These are phyloP conservation scores for Sphaerulina populicola DNA, from an alignment of 2,329 filamentous ascomycete genomes.

Conservation along the genomic window DNA sequence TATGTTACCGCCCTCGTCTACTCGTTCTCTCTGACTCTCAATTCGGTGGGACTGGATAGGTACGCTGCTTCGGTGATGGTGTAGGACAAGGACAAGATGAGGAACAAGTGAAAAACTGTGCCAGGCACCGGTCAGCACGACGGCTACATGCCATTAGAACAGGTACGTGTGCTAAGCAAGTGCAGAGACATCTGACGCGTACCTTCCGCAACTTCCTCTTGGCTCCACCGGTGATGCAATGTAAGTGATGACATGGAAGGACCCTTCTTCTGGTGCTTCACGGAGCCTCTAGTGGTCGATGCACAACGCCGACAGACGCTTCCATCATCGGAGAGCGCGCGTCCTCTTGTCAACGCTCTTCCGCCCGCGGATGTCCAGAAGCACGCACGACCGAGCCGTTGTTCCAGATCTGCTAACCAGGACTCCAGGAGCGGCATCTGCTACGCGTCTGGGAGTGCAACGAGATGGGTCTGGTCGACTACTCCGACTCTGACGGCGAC, in stretches of 20 bases:
- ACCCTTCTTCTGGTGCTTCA: background rate
- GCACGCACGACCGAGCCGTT: too few relatives aligned
- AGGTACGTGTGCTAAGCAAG: too few relatives aligned
- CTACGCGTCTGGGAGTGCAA: background rate
- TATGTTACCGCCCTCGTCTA: background rate
- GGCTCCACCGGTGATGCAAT: background rate
- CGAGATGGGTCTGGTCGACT: slow-evolving; percentile 57
- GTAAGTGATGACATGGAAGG: background rate
- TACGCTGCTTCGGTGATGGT: too few relatives aligned
- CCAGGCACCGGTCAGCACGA: too few relatives aligned
- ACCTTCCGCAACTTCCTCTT: background rate
- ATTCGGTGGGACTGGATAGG: background rate
- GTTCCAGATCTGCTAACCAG: too few relatives aligned
- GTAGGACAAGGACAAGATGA: too few relatives aligned
- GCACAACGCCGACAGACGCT: background rate
- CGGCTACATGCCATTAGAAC: too few relatives aligned
- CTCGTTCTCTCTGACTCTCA: background rate
- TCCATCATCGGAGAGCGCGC: slow-evolving; percentile 4
- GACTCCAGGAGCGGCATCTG: background rate
- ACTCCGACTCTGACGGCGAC: slow-evolving; percentile 46
- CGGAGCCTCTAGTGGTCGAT: background rate
- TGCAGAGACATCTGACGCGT: too few relatives aligned
- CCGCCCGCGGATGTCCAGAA: background rate
- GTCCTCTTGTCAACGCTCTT: background rate
- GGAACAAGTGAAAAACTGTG: too few relatives aligned